phyloP scores from a whole-genome alignment of 192 early-diverging fungal genomes.

The Gigaspora rosea region DNA sequence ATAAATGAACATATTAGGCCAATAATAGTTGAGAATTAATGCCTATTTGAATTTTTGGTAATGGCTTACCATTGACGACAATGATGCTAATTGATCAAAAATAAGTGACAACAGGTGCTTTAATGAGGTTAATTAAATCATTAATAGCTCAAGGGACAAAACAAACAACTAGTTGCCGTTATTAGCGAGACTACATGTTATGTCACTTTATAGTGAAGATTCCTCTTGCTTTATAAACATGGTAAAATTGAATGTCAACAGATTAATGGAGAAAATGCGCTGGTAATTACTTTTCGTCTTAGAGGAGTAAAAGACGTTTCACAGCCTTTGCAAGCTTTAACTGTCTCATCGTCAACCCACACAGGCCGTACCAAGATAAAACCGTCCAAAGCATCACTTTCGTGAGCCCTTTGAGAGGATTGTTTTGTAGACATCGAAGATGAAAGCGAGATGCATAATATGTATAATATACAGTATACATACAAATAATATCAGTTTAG shows the following conservation, averaged over 20 bases:
- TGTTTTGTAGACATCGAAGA: too few species aligned
- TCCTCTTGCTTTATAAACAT: background rate
- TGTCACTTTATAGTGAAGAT: background rate
- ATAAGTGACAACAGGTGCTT: too few species aligned
- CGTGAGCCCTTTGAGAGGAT: background rate
- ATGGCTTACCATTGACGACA: constrained; percentile 57
- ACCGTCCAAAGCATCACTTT: background rate
- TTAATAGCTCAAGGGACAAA: too few species aligned
- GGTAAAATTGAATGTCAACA: background rate
- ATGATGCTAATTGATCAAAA: constrained; percentile 48
- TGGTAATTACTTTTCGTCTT: constrained; percentile 4
- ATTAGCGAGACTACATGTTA: too few species aligned
- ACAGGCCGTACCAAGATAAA: constrained; percentile 15
- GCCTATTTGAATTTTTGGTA: background rate
- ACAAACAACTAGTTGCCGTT: too few species aligned
- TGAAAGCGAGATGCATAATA: too few species aligned
- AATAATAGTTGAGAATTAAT: background rate
- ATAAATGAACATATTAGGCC: background rate
- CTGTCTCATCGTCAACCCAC: constrained; percentile 20
- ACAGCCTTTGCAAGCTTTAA: constrained; percentile 21
- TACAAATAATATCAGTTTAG: too few species aligned
- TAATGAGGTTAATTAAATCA: too few species aligned
- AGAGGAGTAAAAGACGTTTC: background rate
- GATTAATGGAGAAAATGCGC: background rate
- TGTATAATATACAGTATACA: too few species aligned